Evolutionary conservation across 306 rosid species (phyloP), one percentile per base, ranked within the genome.

Genomic region (Abrus precatorius): DNA sequence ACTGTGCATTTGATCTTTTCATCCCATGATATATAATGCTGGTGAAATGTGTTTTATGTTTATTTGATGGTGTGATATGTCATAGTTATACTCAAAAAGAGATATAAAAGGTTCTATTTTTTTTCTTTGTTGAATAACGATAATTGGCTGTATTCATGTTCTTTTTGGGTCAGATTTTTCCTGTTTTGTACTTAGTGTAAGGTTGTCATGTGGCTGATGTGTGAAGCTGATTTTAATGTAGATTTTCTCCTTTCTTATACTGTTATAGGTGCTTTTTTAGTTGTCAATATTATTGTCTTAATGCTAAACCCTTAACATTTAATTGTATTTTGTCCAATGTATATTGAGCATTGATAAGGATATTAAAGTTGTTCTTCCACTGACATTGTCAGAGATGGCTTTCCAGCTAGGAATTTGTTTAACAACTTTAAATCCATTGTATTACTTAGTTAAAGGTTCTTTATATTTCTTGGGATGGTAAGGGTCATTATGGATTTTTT

Each of bases 401-500:
- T 65, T 79, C 41, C 63, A n/a, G 61, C 54, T 45, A 41, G 64
- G 48, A 66, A 72, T 28, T 64, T 74, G 27, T 80, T 76, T 30
- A 20, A 49, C 63, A 61, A 69, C 71, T 52, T 80, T 43, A 66
- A 62, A 53, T 38, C 28, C 57, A 45, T 55, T 62, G 47, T 13
- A 59, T 57, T 54, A 43, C 36, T 48, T 76, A 8, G 38, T 20
- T 44, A 34, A 41, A 60, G 10, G 44, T 80, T 69, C 54, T 74
- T 79, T 77, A 12, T 69, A 59, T 53, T 29, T 41, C 62, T 45
- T 79, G 30, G 69, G 52, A 56, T 63, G 36, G 10, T 80, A 69
- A 65, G 70, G 47, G 60, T 75, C 74, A 80, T 76, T 48, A 32
- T 77, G 67, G 57, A 50, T 41, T 33, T 72, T 80, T 89, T 64